Percentiles rank a stretch among this genome's conserved stretches.
These are phyloP conservation scores for Kodamaea lidongshanica DNA, from an alignment of 805 yeast genomes.

Conservation along the genomic window DNA sequence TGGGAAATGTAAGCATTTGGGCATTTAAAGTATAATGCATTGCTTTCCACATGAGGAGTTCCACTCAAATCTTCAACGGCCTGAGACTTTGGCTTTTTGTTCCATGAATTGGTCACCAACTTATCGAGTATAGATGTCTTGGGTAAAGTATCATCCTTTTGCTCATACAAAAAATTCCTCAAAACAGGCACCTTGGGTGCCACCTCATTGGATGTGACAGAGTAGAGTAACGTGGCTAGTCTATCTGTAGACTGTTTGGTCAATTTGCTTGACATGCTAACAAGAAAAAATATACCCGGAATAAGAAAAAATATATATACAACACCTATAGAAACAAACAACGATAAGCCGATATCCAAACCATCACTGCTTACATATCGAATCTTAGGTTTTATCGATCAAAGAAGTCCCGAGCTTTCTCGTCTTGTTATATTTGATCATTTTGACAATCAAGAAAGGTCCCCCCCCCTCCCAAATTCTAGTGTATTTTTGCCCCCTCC, in stretches of 20 bases:
- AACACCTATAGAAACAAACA: too few species aligned
- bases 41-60: constrained; percentile 11
- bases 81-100: constrained; percentile 19
- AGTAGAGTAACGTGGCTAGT: constrained; percentile 25
- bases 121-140: constrained; percentile 21
- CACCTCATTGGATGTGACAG: constrained; percentile 25
- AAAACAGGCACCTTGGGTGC: constrained; percentile 24
- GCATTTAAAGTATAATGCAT: constrained; percentile 34
- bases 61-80: constrained; percentile 20
- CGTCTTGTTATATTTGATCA: too few species aligned
- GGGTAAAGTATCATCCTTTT: constrained; percentile 1
- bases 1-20: constrained; percentile 31
- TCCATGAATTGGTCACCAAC: constrained; percentile 26
- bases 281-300: constrained; percentile 1
- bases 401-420: too few species aligned
- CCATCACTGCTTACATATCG: too few species aligned
- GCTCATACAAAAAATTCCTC: constrained; percentile 22
- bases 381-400: too few species aligned
- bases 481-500: not conserved
- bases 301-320: constrained; percentile 2
- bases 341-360: too few species aligned
- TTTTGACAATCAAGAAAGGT: too few species aligned
- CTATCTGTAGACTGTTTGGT: constrained; percentile 19
- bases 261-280: constrained; percentile 10
- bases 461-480: too few species aligned